Evolutionary conservation across 495 filamentous ascomycete species (phyloP).

Genomic region (Talaromyces liani): DNA sequence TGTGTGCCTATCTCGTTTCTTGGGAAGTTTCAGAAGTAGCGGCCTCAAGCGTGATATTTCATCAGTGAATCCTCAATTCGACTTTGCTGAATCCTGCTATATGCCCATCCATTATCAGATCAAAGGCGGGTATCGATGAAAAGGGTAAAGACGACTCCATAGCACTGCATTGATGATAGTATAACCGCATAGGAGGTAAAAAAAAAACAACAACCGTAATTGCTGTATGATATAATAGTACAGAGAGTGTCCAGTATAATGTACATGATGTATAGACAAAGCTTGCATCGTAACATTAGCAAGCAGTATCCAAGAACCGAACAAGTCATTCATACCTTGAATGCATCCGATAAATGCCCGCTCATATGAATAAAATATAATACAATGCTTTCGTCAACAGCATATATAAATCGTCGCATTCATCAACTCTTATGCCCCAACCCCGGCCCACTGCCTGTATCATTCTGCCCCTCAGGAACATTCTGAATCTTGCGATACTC

Average conservation of each 20-base stretch:
- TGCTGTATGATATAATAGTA: background rate
- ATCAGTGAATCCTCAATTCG: background rate
- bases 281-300: background rate
- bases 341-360: background rate
- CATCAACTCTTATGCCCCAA: slow-evolving; percentile 8
- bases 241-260: background rate
- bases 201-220: background rate
- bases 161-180: too few relatives aligned
- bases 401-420: background rate
- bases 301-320: background rate
- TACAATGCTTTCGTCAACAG: slow-evolving; percentile 5
- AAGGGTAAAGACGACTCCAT: background rate
- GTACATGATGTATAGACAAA: background rate
- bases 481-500: slow-evolving; percentile 85
- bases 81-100: background rate
- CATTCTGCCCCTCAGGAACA: slow-evolving; percentile 33
- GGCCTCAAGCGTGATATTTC: background rate
- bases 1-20: too few relatives aligned
- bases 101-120: background rate
- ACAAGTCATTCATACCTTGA: background rate
- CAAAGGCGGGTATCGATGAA: background rate
- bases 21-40: too few relatives aligned
- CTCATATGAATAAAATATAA: background rate
- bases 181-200: background rate
- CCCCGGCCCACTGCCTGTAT: slow-evolving; percentile 8